These are phyloP conservation scores for Mycocentrospora acerina DNA, from an alignment of 2,329 filamentous ascomycete species.

Conservation along the genomic window DNA sequence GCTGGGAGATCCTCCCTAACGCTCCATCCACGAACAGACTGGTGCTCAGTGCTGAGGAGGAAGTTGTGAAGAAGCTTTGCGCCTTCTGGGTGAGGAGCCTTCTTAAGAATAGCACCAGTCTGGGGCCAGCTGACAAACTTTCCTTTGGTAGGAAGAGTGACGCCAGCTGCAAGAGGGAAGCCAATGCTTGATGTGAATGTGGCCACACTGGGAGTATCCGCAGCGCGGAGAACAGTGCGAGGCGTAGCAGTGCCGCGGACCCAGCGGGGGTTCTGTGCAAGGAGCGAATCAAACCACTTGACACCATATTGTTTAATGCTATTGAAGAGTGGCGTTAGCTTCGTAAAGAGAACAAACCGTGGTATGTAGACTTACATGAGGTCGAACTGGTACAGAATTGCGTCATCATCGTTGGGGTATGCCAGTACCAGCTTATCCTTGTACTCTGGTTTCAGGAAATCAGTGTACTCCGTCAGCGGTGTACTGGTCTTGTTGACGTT, in stretches of 20 bases:
- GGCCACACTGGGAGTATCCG: constrained; percentile 22
- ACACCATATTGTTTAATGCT: constrained; percentile 43
- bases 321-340: constrained; percentile 2
- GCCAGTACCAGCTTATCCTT: constrained; percentile 58
- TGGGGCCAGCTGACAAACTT: constrained; percentile 54
- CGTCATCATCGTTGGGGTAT: constrained; percentile 61
- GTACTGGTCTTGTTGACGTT: constrained; percentile 38
- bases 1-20: constrained; percentile 39
- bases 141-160: constrained; percentile 38
- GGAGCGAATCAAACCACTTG: constrained; percentile 51
- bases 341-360: neutral
- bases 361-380: constrained; percentile 39
- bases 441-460: constrained; percentile 52
- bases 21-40: constrained; percentile 39
- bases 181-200: constrained; percentile 17
- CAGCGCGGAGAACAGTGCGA: constrained; percentile 31
- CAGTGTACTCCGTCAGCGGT: constrained; percentile 44
- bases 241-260: constrained; percentile 55
- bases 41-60: constrained; percentile 47
- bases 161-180: neutral
- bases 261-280: constrained; percentile 55
- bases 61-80: constrained; percentile 55
- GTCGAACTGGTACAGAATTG: constrained; percentile 54
- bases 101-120: constrained; percentile 50
- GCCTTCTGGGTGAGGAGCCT: constrained; percentile 53